These are phyloP conservation scores for Schoenoplectus tabernaemontani DNA, from an alignment of 202 grass and related monocot species.

Conservation along the genomic window DNA sequence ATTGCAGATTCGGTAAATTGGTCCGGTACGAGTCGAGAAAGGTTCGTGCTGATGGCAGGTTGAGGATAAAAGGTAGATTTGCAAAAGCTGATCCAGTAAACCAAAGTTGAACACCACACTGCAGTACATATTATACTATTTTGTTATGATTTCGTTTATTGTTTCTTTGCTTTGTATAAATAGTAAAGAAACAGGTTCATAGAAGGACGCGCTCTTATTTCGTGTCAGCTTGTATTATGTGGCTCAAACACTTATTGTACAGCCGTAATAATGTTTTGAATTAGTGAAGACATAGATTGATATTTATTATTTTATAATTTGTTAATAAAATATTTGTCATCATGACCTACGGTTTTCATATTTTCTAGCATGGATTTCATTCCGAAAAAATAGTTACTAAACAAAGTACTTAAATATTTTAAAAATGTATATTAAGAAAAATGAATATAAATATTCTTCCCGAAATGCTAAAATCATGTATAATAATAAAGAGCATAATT, in stretches of 20 bases:
- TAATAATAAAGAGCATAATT: no score
- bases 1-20: slow-evolving; percentile 68
- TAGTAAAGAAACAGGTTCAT: not conserved
- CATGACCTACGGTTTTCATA: not conserved
- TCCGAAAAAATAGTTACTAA: no score
- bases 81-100: slow-evolving; percentile 34
- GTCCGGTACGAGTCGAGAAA: slow-evolving; percentile 87
- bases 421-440: no score
- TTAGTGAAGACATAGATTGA: not conserved
- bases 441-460: no score
- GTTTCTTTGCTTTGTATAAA: not conserved
- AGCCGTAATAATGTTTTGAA: not conserved
- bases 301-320: not conserved
- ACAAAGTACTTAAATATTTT: no score
- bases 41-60: slow-evolving; percentile 56
- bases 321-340: not conserved
- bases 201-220: not conserved
- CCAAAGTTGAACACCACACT: not conserved
- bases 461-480: no score
- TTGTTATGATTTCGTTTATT: not conserved
- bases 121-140: not conserved
- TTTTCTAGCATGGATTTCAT: no score
- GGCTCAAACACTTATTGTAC: not conserved
- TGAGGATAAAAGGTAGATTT: slow-evolving; percentile 78
- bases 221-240: not conserved